phyloP scores from a whole-genome alignment of 805 yeast genomes.

The Priceomyces carsonii region DNA sequence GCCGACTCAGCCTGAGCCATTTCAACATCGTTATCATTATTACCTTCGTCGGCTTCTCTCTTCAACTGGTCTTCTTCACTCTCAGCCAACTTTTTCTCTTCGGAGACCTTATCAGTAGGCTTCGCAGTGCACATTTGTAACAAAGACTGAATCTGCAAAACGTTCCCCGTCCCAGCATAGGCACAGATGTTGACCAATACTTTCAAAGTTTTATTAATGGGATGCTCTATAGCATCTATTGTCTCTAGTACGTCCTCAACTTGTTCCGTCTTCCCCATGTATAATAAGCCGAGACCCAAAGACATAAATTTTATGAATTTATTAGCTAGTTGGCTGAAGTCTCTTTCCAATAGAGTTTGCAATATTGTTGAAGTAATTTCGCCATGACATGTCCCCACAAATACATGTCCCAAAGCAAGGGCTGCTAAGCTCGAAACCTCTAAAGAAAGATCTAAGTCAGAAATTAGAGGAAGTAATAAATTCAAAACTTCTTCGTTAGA shows the following conservation, averaged over 20 bases:
- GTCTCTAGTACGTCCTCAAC: slow-evolving; percentile 94
- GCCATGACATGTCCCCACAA: slow-evolving; percentile 94
- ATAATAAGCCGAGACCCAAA: slow-evolving; percentile 85
- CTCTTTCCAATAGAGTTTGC: slow-evolving; percentile 87
- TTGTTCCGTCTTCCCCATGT: slow-evolving; percentile 91
- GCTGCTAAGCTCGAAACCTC: slow-evolving; percentile 87
- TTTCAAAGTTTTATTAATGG: slow-evolving; percentile 84
- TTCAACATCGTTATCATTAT: slow-evolving; percentile 29
- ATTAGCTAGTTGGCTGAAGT: slow-evolving; percentile 70
- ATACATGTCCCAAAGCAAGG: slow-evolving; percentile 88
- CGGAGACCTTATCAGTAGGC: slow-evolving; percentile 55
- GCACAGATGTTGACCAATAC: slow-evolving; percentile 91
- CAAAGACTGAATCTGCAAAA: slow-evolving; percentile 86
- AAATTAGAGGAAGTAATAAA: slow-evolving; percentile 76
- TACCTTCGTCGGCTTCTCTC: slow-evolving; percentile 30
- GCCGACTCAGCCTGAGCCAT: slow-evolving; percentile 27
- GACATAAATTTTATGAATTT: slow-evolving; percentile 91
- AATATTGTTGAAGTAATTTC: slow-evolving; percentile 90
- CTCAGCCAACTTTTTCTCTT: slow-evolving; percentile 58
- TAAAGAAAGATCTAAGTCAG: slow-evolving; percentile 71
- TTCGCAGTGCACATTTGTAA: slow-evolving; percentile 86
- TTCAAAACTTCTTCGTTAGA: slow-evolving; percentile 80
- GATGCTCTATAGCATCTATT: slow-evolving; percentile 92
- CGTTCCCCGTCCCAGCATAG: slow-evolving; percentile 97
- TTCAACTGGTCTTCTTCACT: slow-evolving; percentile 37